phyloP scores from a whole-genome alignment of 2,329 filamentous ascomycete genomes.

The Aspergillus flavus region DNA sequence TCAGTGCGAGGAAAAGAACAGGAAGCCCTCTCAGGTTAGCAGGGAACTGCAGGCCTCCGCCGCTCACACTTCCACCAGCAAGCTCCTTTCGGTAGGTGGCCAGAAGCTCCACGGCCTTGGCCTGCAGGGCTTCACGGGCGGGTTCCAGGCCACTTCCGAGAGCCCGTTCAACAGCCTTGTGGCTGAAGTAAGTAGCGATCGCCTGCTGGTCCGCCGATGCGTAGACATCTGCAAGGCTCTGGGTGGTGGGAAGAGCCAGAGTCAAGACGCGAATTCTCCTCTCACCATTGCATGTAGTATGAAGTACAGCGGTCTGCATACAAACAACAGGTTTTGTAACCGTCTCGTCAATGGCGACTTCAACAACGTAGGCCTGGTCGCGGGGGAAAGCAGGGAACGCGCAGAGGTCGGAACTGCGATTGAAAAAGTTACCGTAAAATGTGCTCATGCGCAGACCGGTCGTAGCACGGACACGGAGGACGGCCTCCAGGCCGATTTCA shows the following conservation, averaged over 20 bases:
- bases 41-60: slow-evolving; percentile 87
- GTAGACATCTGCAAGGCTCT: slow-evolving; percentile 86
- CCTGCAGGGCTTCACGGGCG: slow-evolving; percentile 85
- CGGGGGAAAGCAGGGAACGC: slow-evolving; percentile 97
- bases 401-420: slow-evolving; percentile 93
- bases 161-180: slow-evolving; percentile 93
- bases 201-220: slow-evolving; percentile 93
- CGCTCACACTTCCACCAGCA: slow-evolving; percentile 92
- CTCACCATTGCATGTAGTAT: slow-evolving; percentile 97
- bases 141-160: slow-evolving; percentile 85
- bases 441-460: slow-evolving; percentile 95
- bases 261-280: slow-evolving; percentile 93
- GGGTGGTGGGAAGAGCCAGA: slow-evolving; percentile 87
- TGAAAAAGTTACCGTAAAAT: slow-evolving; percentile 99
- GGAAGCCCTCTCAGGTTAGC: slow-evolving; percentile 87
- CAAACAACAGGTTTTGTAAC: slow-evolving; percentile 90
- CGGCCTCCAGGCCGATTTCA: slow-evolving; percentile 94
- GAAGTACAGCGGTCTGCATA: slow-evolving; percentile 89
- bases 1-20: slow-evolving; percentile 87
- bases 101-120: slow-evolving; percentile 88
- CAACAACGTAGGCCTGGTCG: slow-evolving; percentile 96
- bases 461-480: slow-evolving; percentile 90
- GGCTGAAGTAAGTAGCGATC: slow-evolving; percentile 90
- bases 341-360: slow-evolving; percentile 96
- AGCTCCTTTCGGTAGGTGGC: slow-evolving; percentile 97